These are phyloP conservation scores for Gastrolobium villosum DNA, from an alignment of 306 rosid genomes.

Conservation along the genomic window DNA sequence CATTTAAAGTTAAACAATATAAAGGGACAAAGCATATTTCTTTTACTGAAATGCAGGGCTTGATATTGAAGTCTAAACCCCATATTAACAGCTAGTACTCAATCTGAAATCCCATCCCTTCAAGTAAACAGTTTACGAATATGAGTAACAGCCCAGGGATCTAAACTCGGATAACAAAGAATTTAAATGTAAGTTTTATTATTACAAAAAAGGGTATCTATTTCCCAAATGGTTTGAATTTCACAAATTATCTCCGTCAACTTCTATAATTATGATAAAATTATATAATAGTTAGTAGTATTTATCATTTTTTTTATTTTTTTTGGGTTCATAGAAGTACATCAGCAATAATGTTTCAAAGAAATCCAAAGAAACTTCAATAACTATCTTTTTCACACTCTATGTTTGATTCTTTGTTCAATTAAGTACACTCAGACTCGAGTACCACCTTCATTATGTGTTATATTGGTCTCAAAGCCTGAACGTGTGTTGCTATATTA, in stretches of 20 bases:
- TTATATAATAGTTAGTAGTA: background rate
- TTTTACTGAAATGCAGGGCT: background rate
- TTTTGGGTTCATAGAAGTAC: background rate
- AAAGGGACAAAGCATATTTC: constrained; percentile 17
- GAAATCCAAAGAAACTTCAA: background rate
- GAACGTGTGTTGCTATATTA: background rate
- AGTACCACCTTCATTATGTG: background rate
- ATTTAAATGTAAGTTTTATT: background rate
- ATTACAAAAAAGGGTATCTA: no score
- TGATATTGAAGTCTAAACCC: background rate
- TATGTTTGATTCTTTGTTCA: background rate
- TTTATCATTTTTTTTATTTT: background rate
- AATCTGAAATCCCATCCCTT: constrained; percentile 10
- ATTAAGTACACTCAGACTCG: constrained; percentile 1
- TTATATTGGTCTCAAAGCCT: background rate
- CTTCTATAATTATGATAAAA: background rate
- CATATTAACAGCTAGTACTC: background rate
- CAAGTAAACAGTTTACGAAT: constrained; percentile 17
- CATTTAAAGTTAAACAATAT: background rate
- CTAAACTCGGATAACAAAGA: background rate
- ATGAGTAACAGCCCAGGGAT: background rate
- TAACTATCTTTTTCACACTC: background rate
- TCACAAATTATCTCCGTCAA: background rate
- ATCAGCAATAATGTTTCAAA: background rate
- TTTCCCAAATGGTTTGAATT: no score